A percentile compares a stretch with the other conserved stretches of the same genome.
phyloP scores from a whole-genome alignment of 1,284 basidiomycete genomes.

The Moesziomyces parantarcticus region DNA sequence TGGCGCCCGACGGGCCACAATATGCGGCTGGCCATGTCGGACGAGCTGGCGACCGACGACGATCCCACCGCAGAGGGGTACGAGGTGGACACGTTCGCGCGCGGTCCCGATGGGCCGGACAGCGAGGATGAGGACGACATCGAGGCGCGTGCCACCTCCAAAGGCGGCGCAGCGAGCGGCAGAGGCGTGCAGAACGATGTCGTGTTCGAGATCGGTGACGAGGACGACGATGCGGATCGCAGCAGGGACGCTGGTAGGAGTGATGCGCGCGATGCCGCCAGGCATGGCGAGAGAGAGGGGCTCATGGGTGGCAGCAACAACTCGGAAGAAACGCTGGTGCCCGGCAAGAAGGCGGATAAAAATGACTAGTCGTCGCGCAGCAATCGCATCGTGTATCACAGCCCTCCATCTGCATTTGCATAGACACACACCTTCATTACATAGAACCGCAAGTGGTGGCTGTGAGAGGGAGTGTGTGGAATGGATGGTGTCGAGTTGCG shows the following conservation, averaged over 20 bases:
- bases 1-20: slow-evolving; percentile 95
- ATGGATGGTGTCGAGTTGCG: slow-evolving; percentile 3
- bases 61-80: slow-evolving; percentile 80
- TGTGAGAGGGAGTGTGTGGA: background rate
- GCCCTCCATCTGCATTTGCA: background rate
- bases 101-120: slow-evolving; percentile 41
- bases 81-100: slow-evolving; percentile 79
- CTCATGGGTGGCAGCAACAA: slow-evolving; percentile 38
- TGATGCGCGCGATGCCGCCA: background rate
- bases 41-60: slow-evolving; percentile 77
- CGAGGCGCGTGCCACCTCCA: slow-evolving; percentile 31
- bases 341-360: slow-evolving; percentile 33
- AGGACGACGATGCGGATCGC: slow-evolving; percentile 50
- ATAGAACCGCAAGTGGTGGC: no score
- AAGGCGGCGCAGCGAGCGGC: background rate
- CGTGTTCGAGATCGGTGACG: slow-evolving; percentile 60
- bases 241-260: slow-evolving; percentile 7
- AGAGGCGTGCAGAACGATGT: slow-evolving; percentile 27
- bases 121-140: slow-evolving; percentile 50
- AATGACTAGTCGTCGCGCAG: slow-evolving; percentile 23
- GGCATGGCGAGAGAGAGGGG: slow-evolving; percentile 31
- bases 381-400: no score
- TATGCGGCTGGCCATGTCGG: slow-evolving; percentile 73
- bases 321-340: slow-evolving; percentile 54
- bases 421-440: background rate